Conservation (phyloP, 1,139 yeast genomes). For the Blastobotrys elegans region DNA sequence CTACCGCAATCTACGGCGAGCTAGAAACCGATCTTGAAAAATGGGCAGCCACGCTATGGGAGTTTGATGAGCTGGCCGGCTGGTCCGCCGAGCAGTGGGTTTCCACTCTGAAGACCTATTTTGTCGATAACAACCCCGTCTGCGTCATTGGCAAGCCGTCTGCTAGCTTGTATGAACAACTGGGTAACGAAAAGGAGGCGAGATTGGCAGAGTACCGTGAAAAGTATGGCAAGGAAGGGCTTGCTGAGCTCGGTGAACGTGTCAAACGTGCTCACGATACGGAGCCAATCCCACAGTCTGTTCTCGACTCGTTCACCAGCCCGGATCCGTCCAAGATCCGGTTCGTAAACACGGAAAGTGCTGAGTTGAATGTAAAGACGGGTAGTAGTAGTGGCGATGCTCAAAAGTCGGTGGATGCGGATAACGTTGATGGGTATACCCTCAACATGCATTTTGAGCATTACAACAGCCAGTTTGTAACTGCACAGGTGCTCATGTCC, state of each 20-base stretch:
- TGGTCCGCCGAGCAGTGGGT: slow-evolving; percentile 76
- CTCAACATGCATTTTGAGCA: slow-evolving; percentile 75
- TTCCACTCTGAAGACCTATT: slow-evolving; percentile 45
- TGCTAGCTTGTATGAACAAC: slow-evolving; percentile 47
- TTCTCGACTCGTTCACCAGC: slow-evolving; percentile 41
- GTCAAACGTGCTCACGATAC: slow-evolving; percentile 58
- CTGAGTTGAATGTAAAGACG: slow-evolving; percentile 41
- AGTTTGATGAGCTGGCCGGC: slow-evolving; percentile 50
- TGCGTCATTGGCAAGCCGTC: slow-evolving; percentile 78
- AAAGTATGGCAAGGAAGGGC: slow-evolving; percentile 57
- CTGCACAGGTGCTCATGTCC: slow-evolving; percentile 62
- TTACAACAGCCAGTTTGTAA: slow-evolving; percentile 72
- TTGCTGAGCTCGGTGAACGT: slow-evolving; percentile 45
- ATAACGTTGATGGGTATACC: slow-evolving; percentile 37
- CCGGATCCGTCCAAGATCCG: slow-evolving; percentile 74
- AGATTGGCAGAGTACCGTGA: slow-evolving; percentile 46
- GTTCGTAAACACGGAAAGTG: slow-evolving; percentile 67
- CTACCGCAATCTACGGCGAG: slow-evolving; percentile 76
- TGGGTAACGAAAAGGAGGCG: slow-evolving; percentile 49
- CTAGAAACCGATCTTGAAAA: slow-evolving; percentile 51
- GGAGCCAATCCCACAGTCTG: slow-evolving; percentile 72
- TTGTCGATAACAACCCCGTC: slow-evolving; percentile 64
- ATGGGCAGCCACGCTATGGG: slow-evolving; percentile 53
- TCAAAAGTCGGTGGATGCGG: slow-evolving; percentile 28
- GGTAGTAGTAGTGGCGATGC: slow-evolving; percentile 29